A percentile compares a stretch with the other conserved stretches of the same genome.
phyloP scores from a whole-genome alignment of 2,329 filamentous ascomycete genomes.

The Metarhizium robertsii region DNA sequence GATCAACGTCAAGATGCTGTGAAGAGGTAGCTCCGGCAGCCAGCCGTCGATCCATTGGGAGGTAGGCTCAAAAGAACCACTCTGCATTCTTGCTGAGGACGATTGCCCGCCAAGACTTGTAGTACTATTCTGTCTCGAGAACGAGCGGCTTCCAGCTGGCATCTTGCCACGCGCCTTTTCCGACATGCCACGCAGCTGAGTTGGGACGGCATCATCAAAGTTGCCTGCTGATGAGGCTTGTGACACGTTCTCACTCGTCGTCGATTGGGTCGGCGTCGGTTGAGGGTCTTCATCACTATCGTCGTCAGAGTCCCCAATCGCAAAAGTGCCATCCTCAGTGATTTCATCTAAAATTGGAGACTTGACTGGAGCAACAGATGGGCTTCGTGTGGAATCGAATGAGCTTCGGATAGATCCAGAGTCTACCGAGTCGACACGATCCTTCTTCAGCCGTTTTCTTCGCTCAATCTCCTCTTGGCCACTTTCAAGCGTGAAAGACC shows the following conservation, averaged over 20 bases:
- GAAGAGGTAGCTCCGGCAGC: slow-evolving; percentile 84
- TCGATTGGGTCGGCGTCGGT: slow-evolving; percentile 52
- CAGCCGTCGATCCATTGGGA: slow-evolving; percentile 84
- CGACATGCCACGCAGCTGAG: slow-evolving; percentile 84
- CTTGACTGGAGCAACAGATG: slow-evolving; percentile 25
- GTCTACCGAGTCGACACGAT: slow-evolving; percentile 40
- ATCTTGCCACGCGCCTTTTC: slow-evolving; percentile 96
- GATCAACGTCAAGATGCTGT: slow-evolving; percentile 74
- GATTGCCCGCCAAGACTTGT: slow-evolving; percentile 66
- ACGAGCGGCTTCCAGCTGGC: slow-evolving; percentile 71
- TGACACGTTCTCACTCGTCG: slow-evolving; percentile 52
- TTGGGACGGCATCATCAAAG: slow-evolving; percentile 69
- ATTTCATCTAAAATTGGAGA: slow-evolving; percentile 21
- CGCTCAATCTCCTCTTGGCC: slow-evolving; percentile 87
- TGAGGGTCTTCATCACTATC: slow-evolving; percentile 41
- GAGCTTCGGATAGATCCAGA: slow-evolving; percentile 48
- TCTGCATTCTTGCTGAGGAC: slow-evolving; percentile 43
- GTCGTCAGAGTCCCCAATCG: slow-evolving; percentile 80
- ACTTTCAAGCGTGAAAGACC: slow-evolving; percentile 83
- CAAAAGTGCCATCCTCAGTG: slow-evolving; percentile 66
- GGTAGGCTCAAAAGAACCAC: slow-evolving; percentile 63
- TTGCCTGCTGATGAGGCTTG: slow-evolving; percentile 59
- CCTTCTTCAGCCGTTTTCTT: slow-evolving; percentile 60
- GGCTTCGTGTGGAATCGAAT: slow-evolving; percentile 58
- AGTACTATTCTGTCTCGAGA: slow-evolving; percentile 84